Evolutionary conservation across 192 early-diverging fungal genomes (phyloP).

Genomic region (Coemansia aciculifera): DNA sequence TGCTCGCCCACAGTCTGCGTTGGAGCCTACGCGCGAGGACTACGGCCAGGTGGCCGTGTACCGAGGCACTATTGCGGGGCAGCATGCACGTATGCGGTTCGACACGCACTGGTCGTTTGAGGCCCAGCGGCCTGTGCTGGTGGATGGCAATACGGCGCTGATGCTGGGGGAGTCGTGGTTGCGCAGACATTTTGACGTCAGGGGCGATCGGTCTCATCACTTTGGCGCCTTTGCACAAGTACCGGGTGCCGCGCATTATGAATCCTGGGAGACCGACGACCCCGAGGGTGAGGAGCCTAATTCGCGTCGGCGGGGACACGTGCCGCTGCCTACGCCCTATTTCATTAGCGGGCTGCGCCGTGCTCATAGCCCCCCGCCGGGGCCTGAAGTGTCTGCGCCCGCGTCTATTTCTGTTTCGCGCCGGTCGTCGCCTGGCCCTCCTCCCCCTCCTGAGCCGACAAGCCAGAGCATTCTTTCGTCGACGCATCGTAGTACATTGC

Average conservation of each 20-base stretch:
- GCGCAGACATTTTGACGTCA: conserved; percentile 40
- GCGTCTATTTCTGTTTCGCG: conserved; percentile 8
- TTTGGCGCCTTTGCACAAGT: conserved; percentile 37
- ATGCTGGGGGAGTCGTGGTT: conserved; percentile 53
- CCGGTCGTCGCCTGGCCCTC: conserved; percentile 26
- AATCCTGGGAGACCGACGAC: conserved; percentile 47
- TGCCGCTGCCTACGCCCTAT: conserved; percentile 40
- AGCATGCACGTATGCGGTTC: conserved; percentile 25
- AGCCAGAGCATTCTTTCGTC: neutral
- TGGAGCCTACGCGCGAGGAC: conserved; percentile 53
- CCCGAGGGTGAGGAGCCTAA: conserved; percentile 27
- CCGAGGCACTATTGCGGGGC: conserved; percentile 47
- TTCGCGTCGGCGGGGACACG: conserved; percentile 18
- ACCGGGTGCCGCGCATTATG: conserved; percentile 32
- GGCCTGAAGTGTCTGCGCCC: conserved; percentile 14
- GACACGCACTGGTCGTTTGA: conserved; percentile 46
- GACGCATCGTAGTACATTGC: conserved; percentile 6
- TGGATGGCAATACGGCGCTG: conserved; percentile 47
- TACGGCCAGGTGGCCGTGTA: conserved; percentile 47
- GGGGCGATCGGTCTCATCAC: conserved; percentile 49
- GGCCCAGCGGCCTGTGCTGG: conserved; percentile 33
- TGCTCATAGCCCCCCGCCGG: conserved; percentile 11
- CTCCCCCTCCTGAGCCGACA: neutral
- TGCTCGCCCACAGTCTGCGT: conserved; percentile 33
- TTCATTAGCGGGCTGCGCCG: conserved; percentile 42